Conservation (phyloP, 257 asterid species). For the Solanum tarapatanum region DNA sequence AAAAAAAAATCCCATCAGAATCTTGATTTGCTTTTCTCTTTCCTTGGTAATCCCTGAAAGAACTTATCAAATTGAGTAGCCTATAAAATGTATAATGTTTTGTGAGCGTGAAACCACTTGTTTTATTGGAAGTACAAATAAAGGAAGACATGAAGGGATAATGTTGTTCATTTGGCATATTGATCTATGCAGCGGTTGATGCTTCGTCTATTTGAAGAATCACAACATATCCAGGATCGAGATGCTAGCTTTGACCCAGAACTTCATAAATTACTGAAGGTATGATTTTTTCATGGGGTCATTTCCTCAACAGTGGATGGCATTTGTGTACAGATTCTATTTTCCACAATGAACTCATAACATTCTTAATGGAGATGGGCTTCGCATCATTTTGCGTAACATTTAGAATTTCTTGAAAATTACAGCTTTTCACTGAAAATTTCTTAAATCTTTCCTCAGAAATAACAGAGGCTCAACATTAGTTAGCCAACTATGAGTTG, state of each 20-base stretch:
- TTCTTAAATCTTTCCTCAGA: neutral
- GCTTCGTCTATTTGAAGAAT: conserved; percentile 43
- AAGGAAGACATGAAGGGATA: neutral
- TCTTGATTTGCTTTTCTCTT: neutral
- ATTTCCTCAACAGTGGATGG: neutral
- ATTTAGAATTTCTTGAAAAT: neutral
- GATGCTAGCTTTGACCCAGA: conserved; percentile 28
- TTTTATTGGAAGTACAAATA: neutral
- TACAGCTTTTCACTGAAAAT: neutral
- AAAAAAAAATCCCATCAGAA: neutral
- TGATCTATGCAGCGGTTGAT: conserved; percentile 43
- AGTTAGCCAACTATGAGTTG: neutral
- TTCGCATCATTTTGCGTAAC: neutral
- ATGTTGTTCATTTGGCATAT: neutral
- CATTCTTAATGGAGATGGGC: neutral
- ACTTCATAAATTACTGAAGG: conserved; percentile 58
- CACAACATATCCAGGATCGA: conserved; percentile 9
- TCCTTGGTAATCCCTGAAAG: too few species aligned
- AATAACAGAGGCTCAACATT: neutral
- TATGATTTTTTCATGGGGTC: conserved; percentile 6
- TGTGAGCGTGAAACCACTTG: neutral
- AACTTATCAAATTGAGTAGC: neutral
- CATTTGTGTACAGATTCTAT: neutral
- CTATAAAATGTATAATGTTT: neutral
- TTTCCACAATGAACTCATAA: neutral